These are phyloP conservation scores for Geotrichum candidum DNA, from an alignment of 1,139 yeast genomes.

Conservation along the genomic window DNA sequence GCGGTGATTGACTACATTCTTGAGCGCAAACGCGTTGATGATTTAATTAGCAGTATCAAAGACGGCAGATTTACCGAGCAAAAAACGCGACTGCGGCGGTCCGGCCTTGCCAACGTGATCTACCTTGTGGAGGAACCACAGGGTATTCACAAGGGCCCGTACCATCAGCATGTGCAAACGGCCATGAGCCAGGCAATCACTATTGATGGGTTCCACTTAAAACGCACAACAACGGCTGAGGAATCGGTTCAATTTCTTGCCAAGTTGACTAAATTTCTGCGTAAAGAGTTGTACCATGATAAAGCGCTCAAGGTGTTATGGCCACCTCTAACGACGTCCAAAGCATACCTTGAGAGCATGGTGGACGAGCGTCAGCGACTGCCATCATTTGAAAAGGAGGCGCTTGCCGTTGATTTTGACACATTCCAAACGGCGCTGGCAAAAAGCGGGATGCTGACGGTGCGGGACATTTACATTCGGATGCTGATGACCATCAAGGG, in stretches of 20 bases:
- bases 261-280: conserved; percentile 49
- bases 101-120: conserved; percentile 61
- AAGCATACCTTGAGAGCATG: conserved; percentile 20
- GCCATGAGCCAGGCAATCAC: conserved; percentile 69
- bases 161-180: conserved; percentile 66
- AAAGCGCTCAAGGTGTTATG: conserved; percentile 35
- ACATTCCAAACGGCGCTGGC: conserved; percentile 66
- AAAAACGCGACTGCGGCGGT: conserved; percentile 62
- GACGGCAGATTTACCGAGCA: conserved; percentile 87
- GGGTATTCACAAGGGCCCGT: conserved; percentile 36
- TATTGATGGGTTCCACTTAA: conserved; percentile 59
- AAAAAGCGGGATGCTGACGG: conserved; percentile 64
- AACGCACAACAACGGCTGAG: conserved; percentile 64
- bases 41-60: conserved; percentile 69
- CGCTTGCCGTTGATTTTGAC: conserved; percentile 47
- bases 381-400: conserved; percentile 33
- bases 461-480: conserved; percentile 66
- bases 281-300: conserved; percentile 23
- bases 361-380: conserved; percentile 18
- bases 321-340: conserved; percentile 43
- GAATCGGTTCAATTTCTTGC: conserved; percentile 66
- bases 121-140: conserved; percentile 80
- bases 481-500: conserved; percentile 80
- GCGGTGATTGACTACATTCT: conserved; percentile 73
- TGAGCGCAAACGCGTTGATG: conserved; percentile 86